phyloP scores from a whole-genome alignment of 345 rosid species.

The Corchorus olitorius region DNA sequence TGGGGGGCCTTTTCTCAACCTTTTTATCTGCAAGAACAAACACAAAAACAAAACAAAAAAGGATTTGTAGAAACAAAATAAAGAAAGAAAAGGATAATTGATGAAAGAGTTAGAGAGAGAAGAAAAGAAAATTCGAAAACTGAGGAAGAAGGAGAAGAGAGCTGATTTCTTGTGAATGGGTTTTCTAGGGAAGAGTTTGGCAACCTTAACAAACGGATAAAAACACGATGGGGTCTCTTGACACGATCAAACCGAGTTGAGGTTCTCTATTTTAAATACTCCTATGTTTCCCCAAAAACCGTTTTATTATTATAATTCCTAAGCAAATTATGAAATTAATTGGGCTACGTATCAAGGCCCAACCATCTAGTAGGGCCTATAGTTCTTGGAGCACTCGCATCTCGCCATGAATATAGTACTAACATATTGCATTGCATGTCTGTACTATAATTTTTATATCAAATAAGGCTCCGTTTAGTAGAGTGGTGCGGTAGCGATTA shows the following conservation, averaged over 20 bases:
- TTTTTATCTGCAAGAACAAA: constrained; percentile 25
- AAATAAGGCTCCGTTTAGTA: no score
- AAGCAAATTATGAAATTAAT: no score
- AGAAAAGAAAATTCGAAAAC: background rate
- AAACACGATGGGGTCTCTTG: constrained; percentile 8
- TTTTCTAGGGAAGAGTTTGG: background rate
- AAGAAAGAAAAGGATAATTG: background rate
- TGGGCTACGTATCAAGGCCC: no score
- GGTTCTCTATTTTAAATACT: background rate
- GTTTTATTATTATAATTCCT: no score
- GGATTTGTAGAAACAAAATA: background rate
- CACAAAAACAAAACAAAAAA: background rate
- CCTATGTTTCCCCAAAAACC: background rate
- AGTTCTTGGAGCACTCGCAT: no score
- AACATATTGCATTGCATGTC: no score
- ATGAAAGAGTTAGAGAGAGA: constrained; percentile 1
- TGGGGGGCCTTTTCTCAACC: background rate
- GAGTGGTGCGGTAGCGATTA: no score
- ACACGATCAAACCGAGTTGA: constrained; percentile 2
- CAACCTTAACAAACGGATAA: constrained; percentile 9
- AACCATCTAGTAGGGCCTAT: no score
- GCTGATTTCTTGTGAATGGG: background rate
- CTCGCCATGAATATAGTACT: no score
- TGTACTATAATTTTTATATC: no score
- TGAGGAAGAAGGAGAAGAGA: background rate